Evolutionary conservation across 192 early-diverging fungal species (phyloP).

Genomic region (Coemansia sp.): DNA sequence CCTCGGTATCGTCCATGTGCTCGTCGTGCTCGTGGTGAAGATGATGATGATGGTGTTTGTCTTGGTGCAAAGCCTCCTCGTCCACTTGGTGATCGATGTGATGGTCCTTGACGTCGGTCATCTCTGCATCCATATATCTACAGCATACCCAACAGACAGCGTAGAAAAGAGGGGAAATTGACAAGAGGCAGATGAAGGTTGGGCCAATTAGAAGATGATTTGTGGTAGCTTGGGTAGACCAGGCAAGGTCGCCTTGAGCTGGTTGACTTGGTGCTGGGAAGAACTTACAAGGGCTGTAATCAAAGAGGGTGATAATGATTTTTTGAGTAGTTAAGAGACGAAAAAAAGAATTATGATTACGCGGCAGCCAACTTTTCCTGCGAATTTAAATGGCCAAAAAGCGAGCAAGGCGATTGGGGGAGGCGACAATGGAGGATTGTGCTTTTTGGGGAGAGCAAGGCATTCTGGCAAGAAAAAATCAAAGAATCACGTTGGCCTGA

Average conservation of each 20-base stretch:
- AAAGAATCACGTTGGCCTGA: not conserved
- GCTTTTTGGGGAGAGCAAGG: not conserved
- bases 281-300: slow-evolving; percentile 13
- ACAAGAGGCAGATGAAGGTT: not conserved
- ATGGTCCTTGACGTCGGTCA: slow-evolving; percentile 31
- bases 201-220: no score
- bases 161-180: not conserved
- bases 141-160: not conserved
- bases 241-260: not conserved
- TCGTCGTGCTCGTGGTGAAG: slow-evolving; percentile 17
- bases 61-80: slow-evolving; percentile 8
- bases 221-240: not conserved
- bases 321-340: slow-evolving; percentile 33
- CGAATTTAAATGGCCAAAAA: not conserved
- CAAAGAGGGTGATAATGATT: slow-evolving; percentile 10
- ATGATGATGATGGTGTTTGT: slow-evolving; percentile 5
- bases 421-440: not conserved
- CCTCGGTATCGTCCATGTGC: slow-evolving; percentile 23
- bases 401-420: not conserved
- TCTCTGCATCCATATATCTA: slow-evolving; percentile 38
- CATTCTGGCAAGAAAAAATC: slow-evolving; percentile 13
- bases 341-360: slow-evolving; percentile 43
- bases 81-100: slow-evolving; percentile 16
- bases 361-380: not conserved
- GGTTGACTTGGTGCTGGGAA: not conserved